Evolutionary conservation across 129 eudicot species (phyloP).

Genomic region (Flaveria trinervia): DNA sequence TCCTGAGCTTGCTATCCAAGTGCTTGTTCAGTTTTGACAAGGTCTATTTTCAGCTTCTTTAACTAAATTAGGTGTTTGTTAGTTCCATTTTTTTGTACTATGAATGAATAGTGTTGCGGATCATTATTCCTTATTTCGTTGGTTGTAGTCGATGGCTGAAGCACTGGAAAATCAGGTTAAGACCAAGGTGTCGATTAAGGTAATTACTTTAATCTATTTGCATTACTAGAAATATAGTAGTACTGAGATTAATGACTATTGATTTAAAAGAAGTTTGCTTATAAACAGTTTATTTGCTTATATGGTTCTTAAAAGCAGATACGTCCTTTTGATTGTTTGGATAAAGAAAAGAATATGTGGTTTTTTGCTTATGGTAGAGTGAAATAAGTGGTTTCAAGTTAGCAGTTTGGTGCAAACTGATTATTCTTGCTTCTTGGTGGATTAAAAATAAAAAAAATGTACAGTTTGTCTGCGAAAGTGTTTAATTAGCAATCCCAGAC

Average conservation of each 20-base stretch:
- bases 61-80: not conserved
- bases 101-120: not conserved
- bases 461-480: not conserved
- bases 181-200: slow-evolving; percentile 61
- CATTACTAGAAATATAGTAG: not conserved
- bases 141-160: slow-evolving; percentile 67
- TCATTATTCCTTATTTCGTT: slow-evolving; percentile 26
- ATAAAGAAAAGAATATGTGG: not conserved
- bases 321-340: slow-evolving; percentile 1
- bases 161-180: slow-evolving; percentile 57
- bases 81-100: too few species aligned
- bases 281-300: not conserved
- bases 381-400: not conserved
- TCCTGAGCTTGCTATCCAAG: slow-evolving; percentile 94
- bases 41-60: slow-evolving; percentile 43
- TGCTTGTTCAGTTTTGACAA: slow-evolving; percentile 95
- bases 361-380: slow-evolving; percentile 1
- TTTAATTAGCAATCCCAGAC: not conserved
- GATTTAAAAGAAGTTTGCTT: not conserved
- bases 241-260: not conserved
- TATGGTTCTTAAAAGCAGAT: not conserved
- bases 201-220: slow-evolving; percentile 25
- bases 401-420: not conserved
- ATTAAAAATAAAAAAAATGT: not conserved
- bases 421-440: not conserved